Percentiles rank a stretch among this genome's conserved stretches.
Conservation (phyloP, 1,139 yeast genomes). For the Saccharomyces hybrid region DNA sequence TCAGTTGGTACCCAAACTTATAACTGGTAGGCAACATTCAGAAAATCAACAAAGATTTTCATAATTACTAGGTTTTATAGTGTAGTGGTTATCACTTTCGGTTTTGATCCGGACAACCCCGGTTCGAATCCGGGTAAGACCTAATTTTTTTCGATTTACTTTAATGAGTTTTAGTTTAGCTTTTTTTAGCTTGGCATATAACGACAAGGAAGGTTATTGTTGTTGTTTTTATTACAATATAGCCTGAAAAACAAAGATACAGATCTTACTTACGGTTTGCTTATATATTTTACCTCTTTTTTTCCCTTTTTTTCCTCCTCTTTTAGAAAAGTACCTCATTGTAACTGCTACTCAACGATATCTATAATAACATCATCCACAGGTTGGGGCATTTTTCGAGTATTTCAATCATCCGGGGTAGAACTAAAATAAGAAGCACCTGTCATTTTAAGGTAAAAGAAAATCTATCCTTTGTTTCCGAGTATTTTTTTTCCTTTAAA, state of each 20-base stretch:
- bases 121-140: slow-evolving; percentile 95
- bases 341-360: not conserved
- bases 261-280: not conserved
- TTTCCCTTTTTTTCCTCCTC: not conserved
- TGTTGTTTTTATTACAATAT: not conserved
- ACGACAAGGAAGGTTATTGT: not conserved
- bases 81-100: slow-evolving; percentile 64
- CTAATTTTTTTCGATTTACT: slow-evolving; percentile 31
- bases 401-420: not conserved
- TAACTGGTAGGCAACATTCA: not conserved
- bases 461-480: not conserved
- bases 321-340: not conserved
- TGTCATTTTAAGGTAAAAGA: not conserved
- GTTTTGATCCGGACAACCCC: slow-evolving; percentile 82
- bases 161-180: not conserved
- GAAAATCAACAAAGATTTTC: not conserved
- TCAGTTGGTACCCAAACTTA: not conserved
- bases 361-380: not conserved
- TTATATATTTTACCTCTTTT: not conserved
- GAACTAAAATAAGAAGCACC: not conserved
- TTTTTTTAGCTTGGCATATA: not conserved
- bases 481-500: not conserved
- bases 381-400: not conserved
- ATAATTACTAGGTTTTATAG: slow-evolving; percentile 33
- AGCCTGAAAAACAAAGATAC: not conserved